Evolutionary conservation across 768 basidiomycete species (phyloP).

Genomic region (Lactarius sp.): DNA sequence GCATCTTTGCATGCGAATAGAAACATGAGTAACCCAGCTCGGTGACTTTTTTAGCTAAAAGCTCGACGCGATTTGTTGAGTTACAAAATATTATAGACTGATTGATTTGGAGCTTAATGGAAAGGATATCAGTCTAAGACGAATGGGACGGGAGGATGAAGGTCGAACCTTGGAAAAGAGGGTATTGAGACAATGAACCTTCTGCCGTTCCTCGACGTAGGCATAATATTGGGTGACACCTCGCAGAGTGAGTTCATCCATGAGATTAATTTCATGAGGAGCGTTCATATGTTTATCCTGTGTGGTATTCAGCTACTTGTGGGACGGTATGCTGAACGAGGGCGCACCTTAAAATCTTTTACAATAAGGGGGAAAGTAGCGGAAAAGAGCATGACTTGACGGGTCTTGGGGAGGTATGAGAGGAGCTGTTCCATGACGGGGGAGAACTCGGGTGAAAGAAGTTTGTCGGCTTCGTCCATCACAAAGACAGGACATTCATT

Average conservation of each 20-base stretch:
- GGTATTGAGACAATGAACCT: slow-evolving; percentile 99
- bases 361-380: slow-evolving; percentile 99
- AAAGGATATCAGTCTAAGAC: slow-evolving; percentile 10
- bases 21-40: slow-evolving; percentile 99
- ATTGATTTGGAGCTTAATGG: slow-evolving; percentile 92
- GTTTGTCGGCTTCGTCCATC: slow-evolving; percentile 99
- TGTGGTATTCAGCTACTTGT: slow-evolving; percentile 21
- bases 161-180: slow-evolving; percentile 88
- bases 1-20: slow-evolving; percentile 99
- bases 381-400: slow-evolving; percentile 99
- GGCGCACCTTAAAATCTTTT: slow-evolving; percentile 91
- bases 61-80: slow-evolving; percentile 98
- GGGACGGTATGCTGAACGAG: background rate
- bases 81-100: slow-evolving; percentile 99
- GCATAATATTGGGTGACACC: slow-evolving; percentile 99
- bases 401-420: slow-evolving; percentile 71
- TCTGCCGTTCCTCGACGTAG: slow-evolving; percentile 98
- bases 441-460: slow-evolving; percentile 94
- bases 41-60: slow-evolving; percentile 98
- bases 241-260: slow-evolving; percentile 98
- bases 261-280: slow-evolving; percentile 98
- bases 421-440: slow-evolving; percentile 98
- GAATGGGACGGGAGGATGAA: background rate
- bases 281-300: slow-evolving; percentile 95
- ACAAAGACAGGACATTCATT: slow-evolving; percentile 94